Conservation (phyloP, 371 early-diverging fungal species). For the Lichtheimia ornata region DNA sequence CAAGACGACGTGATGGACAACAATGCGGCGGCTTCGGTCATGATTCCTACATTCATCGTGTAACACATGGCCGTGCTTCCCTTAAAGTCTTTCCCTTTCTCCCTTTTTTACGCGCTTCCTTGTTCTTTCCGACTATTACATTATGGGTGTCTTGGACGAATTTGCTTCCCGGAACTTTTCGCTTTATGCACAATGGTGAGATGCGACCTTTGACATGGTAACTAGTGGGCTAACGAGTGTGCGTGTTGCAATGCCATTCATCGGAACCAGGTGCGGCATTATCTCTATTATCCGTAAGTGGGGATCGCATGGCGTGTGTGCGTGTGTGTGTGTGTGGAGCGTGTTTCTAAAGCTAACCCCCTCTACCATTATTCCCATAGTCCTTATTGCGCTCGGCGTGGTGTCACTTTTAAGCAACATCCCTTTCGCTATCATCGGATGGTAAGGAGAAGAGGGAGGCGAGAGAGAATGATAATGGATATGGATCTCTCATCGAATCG, state of each 20-base stretch:
- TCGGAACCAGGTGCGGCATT: conserved; percentile 34
- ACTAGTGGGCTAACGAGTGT: background rate
- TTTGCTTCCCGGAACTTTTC: conserved; percentile 50
- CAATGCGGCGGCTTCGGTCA: no score
- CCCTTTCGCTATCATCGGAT: conserved; percentile 45
- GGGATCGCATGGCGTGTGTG: background rate
- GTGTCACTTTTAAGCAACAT: conserved; percentile 30
- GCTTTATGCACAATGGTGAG: conserved; percentile 53
- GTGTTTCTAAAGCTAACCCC: background rate
- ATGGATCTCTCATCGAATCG: background rate
- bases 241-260: background rate
- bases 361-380: conserved; percentile 17
- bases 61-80: no score
- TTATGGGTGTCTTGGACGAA: conserved; percentile 49
- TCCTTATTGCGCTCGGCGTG: conserved; percentile 39
- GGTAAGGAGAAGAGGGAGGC: conserved; percentile 21
- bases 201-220: background rate
- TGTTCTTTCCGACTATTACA: conserved; percentile 1
- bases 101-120: background rate
- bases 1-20: no score
- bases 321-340: no score
- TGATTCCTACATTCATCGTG: no score
- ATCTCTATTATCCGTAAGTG: conserved; percentile 43
- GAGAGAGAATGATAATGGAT: background rate
- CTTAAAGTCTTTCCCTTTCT: background rate